Conservation (phyloP, 306 rosid genomes). For the Psophocarpus tetragonolobus region DNA sequence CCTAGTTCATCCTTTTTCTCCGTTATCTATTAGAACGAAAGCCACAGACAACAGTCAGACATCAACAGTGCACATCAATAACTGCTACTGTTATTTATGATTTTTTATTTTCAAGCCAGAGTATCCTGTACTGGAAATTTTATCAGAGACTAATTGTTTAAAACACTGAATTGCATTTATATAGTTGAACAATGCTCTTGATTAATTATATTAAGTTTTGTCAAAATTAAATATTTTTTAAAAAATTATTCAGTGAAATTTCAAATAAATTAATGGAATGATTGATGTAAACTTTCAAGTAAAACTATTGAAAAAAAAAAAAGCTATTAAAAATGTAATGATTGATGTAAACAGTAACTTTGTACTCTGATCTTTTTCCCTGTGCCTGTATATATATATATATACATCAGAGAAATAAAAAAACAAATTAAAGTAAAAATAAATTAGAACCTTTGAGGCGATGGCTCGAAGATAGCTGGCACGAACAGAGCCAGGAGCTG, state of each 20-base stretch:
- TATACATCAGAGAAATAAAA: neutral
- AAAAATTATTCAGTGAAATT: too few relatives aligned
- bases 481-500: conserved; percentile 69
- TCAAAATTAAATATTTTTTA: neutral
- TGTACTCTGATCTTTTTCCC: neutral
- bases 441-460: conserved; percentile 64
- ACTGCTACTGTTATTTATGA: neutral
- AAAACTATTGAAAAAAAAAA: neutral
- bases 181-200: neutral
- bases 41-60: neutral
- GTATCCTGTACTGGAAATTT: neutral
- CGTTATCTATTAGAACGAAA: conserved; percentile 44
- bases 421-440: neutral
- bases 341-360: neutral
- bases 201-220: neutral
- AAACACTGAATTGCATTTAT: neutral
- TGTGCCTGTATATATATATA: neutral
- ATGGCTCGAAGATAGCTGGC: conserved; percentile 75
- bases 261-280: neutral
- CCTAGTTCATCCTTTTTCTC: conserved; percentile 63
- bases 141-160: neutral
- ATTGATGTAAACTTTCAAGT: too few relatives aligned
- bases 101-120: neutral
- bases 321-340: neutral
- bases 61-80: conserved; percentile 21